phyloP scores from a whole-genome alignment of 2,329 filamentous ascomycete genomes.

The Pleoardoris graminearum region DNA sequence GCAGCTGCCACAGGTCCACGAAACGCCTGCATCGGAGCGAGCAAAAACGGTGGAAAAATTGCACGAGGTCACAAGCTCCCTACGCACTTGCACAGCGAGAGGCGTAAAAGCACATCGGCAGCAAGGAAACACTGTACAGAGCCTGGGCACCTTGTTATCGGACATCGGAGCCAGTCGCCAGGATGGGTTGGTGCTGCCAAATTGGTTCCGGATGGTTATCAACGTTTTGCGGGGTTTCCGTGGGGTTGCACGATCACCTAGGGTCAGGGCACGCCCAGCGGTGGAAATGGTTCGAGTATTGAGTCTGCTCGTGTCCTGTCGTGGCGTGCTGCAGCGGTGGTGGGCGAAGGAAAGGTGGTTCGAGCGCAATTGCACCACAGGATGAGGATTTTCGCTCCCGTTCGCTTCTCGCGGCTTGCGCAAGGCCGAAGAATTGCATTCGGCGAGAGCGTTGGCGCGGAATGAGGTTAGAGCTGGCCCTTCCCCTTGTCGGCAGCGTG shows the following conservation, averaged over 20 bases:
- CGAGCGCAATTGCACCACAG: no score
- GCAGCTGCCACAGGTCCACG: slow-evolving; percentile 6
- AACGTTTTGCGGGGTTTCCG: slow-evolving; percentile 22
- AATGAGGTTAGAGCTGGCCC: neutral
- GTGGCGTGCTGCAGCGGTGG: no score
- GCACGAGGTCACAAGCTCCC: slow-evolving; percentile 11
- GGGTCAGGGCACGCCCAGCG: slow-evolving; percentile 13
- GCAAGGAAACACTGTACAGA: neutral
- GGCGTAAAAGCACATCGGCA: neutral
- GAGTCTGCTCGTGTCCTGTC: no score
- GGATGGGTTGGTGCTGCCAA: neutral
- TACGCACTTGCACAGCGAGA: neutral
- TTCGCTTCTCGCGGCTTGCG: slow-evolving; percentile 12
- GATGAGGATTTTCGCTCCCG: no score
- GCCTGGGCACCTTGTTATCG: neutral
- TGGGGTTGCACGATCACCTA: slow-evolving; percentile 12
- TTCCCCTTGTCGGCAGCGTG: neutral
- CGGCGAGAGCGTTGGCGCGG: neutral
- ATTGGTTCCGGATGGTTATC: slow-evolving; percentile 8
- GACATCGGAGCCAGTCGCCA: neutral
- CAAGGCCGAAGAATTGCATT: slow-evolving; percentile 1
- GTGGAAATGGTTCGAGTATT: slow-evolving; percentile 1
- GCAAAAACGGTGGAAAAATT: slow-evolving; percentile 1
- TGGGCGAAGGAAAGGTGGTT: no score
- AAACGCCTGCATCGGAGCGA: slow-evolving; percentile 1